Conservation (phyloP, 768 basidiomycete species). For the Ramaria rubella region DNA sequence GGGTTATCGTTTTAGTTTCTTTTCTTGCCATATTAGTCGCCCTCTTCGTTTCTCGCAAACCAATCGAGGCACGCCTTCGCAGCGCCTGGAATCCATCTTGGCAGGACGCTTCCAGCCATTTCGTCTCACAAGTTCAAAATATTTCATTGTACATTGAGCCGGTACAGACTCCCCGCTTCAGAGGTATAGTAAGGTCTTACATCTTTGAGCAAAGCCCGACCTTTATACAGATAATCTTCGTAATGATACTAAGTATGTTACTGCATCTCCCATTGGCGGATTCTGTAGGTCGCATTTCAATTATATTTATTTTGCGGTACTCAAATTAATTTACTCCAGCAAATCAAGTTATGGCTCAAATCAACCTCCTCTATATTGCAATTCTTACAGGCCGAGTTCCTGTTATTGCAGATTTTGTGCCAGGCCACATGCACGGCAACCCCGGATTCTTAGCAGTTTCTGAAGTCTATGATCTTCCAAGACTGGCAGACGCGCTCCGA, state of each 20-base stretch:
- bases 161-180: not conserved
- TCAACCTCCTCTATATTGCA: not conserved
- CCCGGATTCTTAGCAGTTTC: not conserved
- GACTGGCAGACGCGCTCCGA: not conserved
- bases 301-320: not conserved
- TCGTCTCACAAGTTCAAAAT: too few species aligned
- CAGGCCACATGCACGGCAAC: not conserved
- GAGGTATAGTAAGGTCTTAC: not conserved
- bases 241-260: not conserved
- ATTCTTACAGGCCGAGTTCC: not conserved
- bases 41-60: not conserved
- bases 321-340: not conserved
- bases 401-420: not conserved
- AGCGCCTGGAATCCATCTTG: not conserved
- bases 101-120: too few species aligned
- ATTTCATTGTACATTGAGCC: not conserved
- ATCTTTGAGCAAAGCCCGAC: not conserved
- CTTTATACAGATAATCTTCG: not conserved
- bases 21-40: not conserved
- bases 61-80: not conserved
- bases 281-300: not conserved
- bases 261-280: not conserved
- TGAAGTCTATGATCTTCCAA: not conserved
- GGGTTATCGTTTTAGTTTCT: not conserved
- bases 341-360: not conserved